Base-by-base conservation (phyloP, 192 early-diverging fungal species). In the Martensiomyces pterosporus region DNA sequence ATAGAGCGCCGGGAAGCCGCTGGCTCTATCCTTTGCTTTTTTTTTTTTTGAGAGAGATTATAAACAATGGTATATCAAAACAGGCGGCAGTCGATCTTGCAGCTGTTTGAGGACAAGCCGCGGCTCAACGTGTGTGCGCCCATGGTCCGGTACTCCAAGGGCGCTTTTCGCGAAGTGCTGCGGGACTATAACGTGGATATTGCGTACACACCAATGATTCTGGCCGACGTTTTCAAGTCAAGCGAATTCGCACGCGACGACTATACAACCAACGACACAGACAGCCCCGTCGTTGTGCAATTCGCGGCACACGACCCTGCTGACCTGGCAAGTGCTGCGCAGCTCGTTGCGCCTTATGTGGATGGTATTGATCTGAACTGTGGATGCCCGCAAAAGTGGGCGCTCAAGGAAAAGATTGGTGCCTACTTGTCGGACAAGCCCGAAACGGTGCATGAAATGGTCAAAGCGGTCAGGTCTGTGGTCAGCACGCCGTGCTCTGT, bases 371-470 rank as follows among this genome's bases (percentile, higher is more conserved):
- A 89, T 39, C 65, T 90, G 39, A 90, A 98, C 60, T 98, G 93
- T 71, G 95, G 95, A 15, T 98, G 95, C 52, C 95, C 95, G 14
- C 95, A 98, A 68, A 84, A 82, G 64, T 96, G 93, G 93, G 95
- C 95, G 0, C 84, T 90, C 55, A 71, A 88, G 21, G 95, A 96
- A 66, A 66, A 79, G 9, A 90, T 96, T 50, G 95, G 95, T 3
- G 77, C 86, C 0, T 80, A 86, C 49, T 63, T 98, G 45, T 90
- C 95, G 79, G 83, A 87, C 24, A 62, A 87, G 27, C 95, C 95
- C 9, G 95, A 98, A 33, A 72, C 78, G 14, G 89, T 98, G n/a
- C 72, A 79, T 24, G 92, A 93, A 39, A 98, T 98, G 92, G 86
- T 96, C 26, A 71, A 80, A 2, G 76, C 79, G 37, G 84, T 85